A percentile compares a stretch with the other conserved stretches of the same genome.
These are phyloP conservation scores for Suhomyces sp. DNA, from an alignment of 805 yeast genomes.

Conservation along the genomic window DNA sequence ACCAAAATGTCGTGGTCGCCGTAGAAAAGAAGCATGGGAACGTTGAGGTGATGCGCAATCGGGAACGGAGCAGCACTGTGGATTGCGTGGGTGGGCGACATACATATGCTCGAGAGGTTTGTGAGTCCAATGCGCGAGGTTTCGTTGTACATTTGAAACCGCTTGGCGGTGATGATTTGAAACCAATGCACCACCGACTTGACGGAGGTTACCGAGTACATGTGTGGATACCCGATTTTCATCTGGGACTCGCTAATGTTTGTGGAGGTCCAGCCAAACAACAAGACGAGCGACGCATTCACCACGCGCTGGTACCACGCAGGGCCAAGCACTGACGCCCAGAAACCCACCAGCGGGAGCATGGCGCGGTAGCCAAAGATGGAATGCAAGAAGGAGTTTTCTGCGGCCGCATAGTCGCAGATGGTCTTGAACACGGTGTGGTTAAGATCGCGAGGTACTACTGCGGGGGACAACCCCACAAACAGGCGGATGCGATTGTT, in stretches of 20 bases:
- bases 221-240: slow-evolving; percentile 27
- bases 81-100: slow-evolving; percentile 13
- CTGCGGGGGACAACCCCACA: slow-evolving; percentile 30
- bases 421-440: slow-evolving; percentile 24
- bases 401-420: slow-evolving; percentile 25
- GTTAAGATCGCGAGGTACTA: slow-evolving; percentile 23
- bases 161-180: slow-evolving; percentile 26
- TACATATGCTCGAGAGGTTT: slow-evolving; percentile 17
- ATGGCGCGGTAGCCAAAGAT: slow-evolving; percentile 29
- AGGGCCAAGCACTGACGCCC: slow-evolving; percentile 24
- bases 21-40: slow-evolving; percentile 27
- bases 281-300: slow-evolving; percentile 19
- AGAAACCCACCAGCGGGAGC: slow-evolving; percentile 28
- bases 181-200: slow-evolving; percentile 32
- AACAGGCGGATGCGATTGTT: slow-evolving; percentile 21
- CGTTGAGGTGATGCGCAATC: slow-evolving; percentile 25
- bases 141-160: slow-evolving; percentile 34
- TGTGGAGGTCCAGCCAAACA: slow-evolving; percentile 28
- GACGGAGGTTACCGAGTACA: slow-evolving; percentile 29
- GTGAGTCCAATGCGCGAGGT: slow-evolving; percentile 23
- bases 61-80: slow-evolving; percentile 28
- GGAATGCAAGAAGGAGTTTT: slow-evolving; percentile 21
- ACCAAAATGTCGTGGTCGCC: slow-evolving; percentile 30
- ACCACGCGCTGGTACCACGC: slow-evolving; percentile 22
- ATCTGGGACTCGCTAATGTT: slow-evolving; percentile 24